These are phyloP conservation scores for Oryza glaberrima DNA, from an alignment of 176 grass and related monocot genomes.

Conservation along the genomic window DNA sequence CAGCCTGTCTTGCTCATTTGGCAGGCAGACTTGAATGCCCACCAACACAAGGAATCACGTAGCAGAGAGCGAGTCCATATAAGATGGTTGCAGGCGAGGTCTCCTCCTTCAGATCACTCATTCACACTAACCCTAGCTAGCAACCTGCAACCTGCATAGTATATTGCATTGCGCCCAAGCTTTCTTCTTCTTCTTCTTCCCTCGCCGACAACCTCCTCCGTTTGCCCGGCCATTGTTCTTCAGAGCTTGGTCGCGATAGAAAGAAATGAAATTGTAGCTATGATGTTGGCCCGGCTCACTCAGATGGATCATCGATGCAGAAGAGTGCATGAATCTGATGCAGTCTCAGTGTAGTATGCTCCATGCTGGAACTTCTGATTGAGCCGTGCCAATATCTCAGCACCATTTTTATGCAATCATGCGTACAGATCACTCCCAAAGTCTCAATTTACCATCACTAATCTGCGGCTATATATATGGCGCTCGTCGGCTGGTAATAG, in stretches of 20 bases:
- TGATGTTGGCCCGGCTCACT: conserved; percentile 78
- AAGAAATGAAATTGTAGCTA: conserved; percentile 66
- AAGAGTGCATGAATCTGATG: conserved; percentile 8
- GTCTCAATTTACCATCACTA: neutral
- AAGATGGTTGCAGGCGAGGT: conserved; percentile 7
- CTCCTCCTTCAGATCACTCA: conserved; percentile 14
- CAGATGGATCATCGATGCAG: conserved; percentile 34
- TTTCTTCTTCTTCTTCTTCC: neutral
- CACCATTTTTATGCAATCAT: conserved; percentile 69
- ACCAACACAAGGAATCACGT: conserved; percentile 33
- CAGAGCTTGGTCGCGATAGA: neutral
- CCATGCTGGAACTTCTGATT: conserved; percentile 49
- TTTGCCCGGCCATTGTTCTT: neutral
- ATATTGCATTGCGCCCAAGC: neutral
- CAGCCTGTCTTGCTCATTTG: conserved; percentile 39
- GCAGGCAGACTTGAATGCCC: conserved; percentile 46
- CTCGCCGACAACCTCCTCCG: neutral
- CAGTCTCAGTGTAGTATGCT: neutral
- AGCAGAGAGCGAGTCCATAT: conserved; percentile 14
- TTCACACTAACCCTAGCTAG: conserved; percentile 25
- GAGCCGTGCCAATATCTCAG: conserved; percentile 99
- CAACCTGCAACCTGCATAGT: neutral
- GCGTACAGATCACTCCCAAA: neutral
- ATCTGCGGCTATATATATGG: neutral
- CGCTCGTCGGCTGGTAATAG: neutral